These are phyloP conservation scores for Tolypocladium cylindrosporum DNA, from an alignment of 2,329 filamentous ascomycete species.

Conservation along the genomic window DNA sequence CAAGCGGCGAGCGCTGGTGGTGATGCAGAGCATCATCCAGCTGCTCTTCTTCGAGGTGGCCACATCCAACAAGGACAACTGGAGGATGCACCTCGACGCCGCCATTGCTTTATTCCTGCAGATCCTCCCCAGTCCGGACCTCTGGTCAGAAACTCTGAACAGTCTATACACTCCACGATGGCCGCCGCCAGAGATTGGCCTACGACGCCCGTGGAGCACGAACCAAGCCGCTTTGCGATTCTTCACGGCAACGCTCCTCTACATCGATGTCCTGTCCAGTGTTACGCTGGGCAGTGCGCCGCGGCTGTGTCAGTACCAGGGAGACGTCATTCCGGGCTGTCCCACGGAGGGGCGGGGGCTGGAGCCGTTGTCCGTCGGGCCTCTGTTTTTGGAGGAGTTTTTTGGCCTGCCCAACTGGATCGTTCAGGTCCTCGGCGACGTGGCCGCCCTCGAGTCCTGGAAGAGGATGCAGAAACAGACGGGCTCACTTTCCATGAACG, in stretches of 20 bases:
- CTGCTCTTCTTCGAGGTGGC: conserved; percentile 43
- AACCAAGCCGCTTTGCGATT: conserved; percentile 38
- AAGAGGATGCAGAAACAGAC: conserved; percentile 36
- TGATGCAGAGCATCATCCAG: conserved; percentile 42
- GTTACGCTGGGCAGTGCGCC: conserved; percentile 33
- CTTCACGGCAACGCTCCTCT: conserved; percentile 35
- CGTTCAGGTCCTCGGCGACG: conserved; percentile 41
- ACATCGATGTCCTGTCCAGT: conserved; percentile 39
- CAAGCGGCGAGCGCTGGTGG: conserved; percentile 23
- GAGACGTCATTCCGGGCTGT: conserved; percentile 24
- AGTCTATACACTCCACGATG: conserved; percentile 19
- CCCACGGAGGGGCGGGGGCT: conserved; percentile 7
- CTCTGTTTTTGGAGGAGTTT: conserved; percentile 37
- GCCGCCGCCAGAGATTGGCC: conserved; percentile 22
- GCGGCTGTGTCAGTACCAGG: conserved; percentile 30
- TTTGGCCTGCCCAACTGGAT: conserved; percentile 49
- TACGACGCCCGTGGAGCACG: conserved; percentile 28
- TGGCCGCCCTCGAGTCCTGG: conserved; percentile 43
- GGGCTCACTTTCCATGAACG: conserved; percentile 32
- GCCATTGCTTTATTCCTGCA: conserved; percentile 39
- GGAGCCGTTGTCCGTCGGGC: conserved; percentile 13
- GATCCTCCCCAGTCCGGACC: conserved; percentile 25
- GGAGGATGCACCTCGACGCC: conserved; percentile 39
- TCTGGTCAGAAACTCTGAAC: conserved; percentile 26
- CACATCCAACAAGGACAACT: conserved; percentile 34